Percentiles rank a stretch among this genome's conserved stretches.
Conservation (phyloP, 352 stramenopile genomes). For the Globisporangium spiculum region DNA sequence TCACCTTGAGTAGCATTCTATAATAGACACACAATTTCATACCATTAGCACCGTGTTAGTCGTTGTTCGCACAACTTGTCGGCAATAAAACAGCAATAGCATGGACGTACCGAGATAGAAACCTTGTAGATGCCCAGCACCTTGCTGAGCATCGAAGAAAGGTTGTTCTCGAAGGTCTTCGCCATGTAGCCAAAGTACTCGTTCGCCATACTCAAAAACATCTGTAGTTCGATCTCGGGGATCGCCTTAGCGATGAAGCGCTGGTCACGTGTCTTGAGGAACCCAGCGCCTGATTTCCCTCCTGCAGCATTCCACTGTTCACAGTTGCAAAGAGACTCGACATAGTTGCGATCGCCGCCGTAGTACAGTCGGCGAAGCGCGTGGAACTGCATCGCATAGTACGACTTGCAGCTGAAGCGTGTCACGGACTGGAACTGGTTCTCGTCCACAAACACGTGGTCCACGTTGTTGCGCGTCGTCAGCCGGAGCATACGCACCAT, state of each 20-base stretch:
- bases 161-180: slow-evolving; percentile 82
- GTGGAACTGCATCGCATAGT: slow-evolving; percentile 89
- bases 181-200: slow-evolving; percentile 90
- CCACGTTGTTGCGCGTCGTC: slow-evolving; percentile 72
- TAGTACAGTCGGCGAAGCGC: slow-evolving; percentile 81
- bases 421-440: slow-evolving; percentile 81
- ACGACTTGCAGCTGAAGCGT: slow-evolving; percentile 86
- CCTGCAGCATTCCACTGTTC: slow-evolving; percentile 84
- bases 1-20: slow-evolving; percentile 37
- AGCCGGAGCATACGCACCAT: slow-evolving; percentile 75
- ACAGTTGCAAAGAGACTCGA: slow-evolving; percentile 85
- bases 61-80: background rate
- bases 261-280: slow-evolving; percentile 85
- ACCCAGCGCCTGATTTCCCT: slow-evolving; percentile 84
- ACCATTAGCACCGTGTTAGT: background rate
- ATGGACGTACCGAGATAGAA: slow-evolving; percentile 47
- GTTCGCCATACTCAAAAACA: slow-evolving; percentile 89
- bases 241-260: slow-evolving; percentile 88
- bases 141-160: slow-evolving; percentile 88
- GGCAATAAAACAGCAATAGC: background rate
- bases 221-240: slow-evolving; percentile 82
- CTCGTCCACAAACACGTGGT: slow-evolving; percentile 84
- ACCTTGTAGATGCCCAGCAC: slow-evolving; percentile 87
- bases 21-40: background rate
- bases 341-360: slow-evolving; percentile 80